Conservation (phyloP, 495 filamentous ascomycete species). For the Penicillium ucsense region DNA sequence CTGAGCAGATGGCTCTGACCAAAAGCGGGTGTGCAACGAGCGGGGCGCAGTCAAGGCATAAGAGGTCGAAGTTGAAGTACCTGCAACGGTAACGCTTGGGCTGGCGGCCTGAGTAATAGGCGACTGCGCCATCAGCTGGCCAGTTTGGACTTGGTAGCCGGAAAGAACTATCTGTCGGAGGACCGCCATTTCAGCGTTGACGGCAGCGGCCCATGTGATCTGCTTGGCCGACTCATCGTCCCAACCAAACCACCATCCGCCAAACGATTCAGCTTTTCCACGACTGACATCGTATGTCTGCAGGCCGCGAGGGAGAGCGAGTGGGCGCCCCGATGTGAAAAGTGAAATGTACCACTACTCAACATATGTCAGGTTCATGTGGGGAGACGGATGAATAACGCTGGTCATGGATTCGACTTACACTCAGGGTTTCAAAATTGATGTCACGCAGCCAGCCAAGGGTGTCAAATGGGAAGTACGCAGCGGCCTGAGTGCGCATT, state of each 20-base stretch:
- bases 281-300: background rate
- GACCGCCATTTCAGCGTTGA: constrained; percentile 2
- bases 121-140: background rate
- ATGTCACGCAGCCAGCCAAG: constrained; percentile 3
- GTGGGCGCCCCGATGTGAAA: background rate
- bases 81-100: too few species aligned
- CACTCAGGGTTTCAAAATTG: background rate
- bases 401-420: background rate
- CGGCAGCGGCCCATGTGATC: background rate
- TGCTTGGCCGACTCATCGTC: background rate
- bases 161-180: constrained; percentile 2
- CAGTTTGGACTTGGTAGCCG: background rate
- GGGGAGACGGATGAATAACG: background rate
- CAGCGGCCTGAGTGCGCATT: constrained; percentile 7
- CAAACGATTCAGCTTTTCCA: background rate
- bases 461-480: constrained; percentile 16
- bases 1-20: too few species aligned
- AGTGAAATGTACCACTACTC: constrained; percentile 4
- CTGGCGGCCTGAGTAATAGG: too few species aligned
- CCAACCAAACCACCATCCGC: constrained; percentile 5
- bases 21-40: too few species aligned
- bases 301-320: background rate
- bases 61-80: too few species aligned
- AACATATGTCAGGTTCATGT: background rate
- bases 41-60: too few species aligned